Evolutionary conservation across 2,329 filamentous ascomycete species (phyloP), one percentile per base, ranked within the genome.

Genomic region (Ascochyta pisi): DNA sequence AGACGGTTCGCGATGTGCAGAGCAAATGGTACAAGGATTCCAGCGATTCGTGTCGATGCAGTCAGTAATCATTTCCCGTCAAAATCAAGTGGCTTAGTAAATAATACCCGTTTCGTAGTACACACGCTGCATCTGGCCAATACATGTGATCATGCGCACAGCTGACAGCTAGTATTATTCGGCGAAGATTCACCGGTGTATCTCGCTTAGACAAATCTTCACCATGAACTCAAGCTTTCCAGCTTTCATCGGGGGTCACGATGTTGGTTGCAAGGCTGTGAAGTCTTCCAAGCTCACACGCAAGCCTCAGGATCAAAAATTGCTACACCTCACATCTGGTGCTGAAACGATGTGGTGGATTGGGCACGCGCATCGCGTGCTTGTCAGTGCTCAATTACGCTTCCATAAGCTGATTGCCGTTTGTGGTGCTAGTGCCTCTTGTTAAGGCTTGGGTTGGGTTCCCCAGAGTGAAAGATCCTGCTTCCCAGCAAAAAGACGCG

Each of bases 1-100:
- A 39, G 27, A 19, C 53, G 53, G 48, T 38, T 56, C 45, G 50
- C 64, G 64, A 67, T 67, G 40, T 53, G 44, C 54, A 61, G 56
- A 50, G 33, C n/a, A 56, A 64, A 57, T 67, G 56, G 33, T 62
- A 47, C 63, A 63, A 48, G 61, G 61, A 43, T 58, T 22, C 13
- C 12, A 33, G n/a, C 26, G 16, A 39, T 24, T 6, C 19, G 29
- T 13, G 29, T 29, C 8, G 8, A 23, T 38, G 15, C 10, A 16
- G 35, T 23, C n/a, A 12, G n/a, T 10, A 23, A 13, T 7, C 35
- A 5, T 16, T 39, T 23, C 12, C 19, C 37, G 22, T 16, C 13
- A 47, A 31, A 42, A 55, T 23, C 24, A 35, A 41, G 39, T 27
- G 34, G 49, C 26, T 43, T 26, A 51, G 53, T 24, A 34, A 43